Percentiles rank a stretch among this genome's conserved stretches.
These are phyloP conservation scores for Colletotrichum sp. DNA, from an alignment of 2,329 filamentous ascomycete species.

Conservation along the genomic window DNA sequence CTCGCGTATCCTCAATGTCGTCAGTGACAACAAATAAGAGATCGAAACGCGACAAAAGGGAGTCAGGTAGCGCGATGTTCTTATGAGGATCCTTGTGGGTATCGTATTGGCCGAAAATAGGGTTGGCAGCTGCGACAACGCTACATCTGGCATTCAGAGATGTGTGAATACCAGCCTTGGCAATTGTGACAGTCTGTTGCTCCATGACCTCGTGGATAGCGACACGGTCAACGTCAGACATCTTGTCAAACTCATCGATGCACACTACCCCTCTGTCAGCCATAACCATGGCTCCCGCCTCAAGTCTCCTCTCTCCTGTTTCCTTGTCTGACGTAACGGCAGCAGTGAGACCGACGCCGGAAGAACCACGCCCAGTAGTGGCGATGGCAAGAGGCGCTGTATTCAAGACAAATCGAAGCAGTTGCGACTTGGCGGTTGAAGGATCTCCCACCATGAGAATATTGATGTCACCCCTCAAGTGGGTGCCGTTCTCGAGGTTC, in stretches of 20 bases:
- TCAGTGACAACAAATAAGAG: slow-evolving; percentile 96
- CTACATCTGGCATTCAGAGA: slow-evolving; percentile 96
- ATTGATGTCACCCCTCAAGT: slow-evolving; percentile 98
- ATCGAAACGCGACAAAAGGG: slow-evolving; percentile 97
- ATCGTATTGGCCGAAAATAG: slow-evolving; percentile 98
- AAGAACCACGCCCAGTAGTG: slow-evolving; percentile 95
- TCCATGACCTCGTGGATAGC: slow-evolving; percentile 99
- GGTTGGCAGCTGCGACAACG: slow-evolving; percentile 95
- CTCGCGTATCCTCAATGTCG: slow-evolving; percentile 93
- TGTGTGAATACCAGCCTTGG: slow-evolving; percentile 97
- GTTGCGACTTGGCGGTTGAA: slow-evolving; percentile 97
- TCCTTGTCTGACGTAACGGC: slow-evolving; percentile 97
- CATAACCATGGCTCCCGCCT: slow-evolving; percentile 98
- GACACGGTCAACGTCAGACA: slow-evolving; percentile 97
- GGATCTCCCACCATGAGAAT: slow-evolving; percentile 99
- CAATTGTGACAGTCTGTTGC: slow-evolving; percentile 98
- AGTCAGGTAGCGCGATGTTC: slow-evolving; percentile 97
- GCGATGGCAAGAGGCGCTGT: slow-evolving; percentile 96
- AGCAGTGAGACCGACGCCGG: slow-evolving; percentile 95
- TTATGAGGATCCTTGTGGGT: slow-evolving; percentile 98
- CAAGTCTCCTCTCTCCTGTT: slow-evolving; percentile 90
- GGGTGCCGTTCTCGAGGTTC: slow-evolving; percentile 96
- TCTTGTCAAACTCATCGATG: slow-evolving; percentile 99
- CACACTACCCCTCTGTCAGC: slow-evolving; percentile 96
- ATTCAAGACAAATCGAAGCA: slow-evolving; percentile 95